A percentile compares a stretch with the other conserved stretches of the same genome.
Conservation (phyloP, 2,329 filamentous ascomycete species). For the Fusarium duplospermum region DNA sequence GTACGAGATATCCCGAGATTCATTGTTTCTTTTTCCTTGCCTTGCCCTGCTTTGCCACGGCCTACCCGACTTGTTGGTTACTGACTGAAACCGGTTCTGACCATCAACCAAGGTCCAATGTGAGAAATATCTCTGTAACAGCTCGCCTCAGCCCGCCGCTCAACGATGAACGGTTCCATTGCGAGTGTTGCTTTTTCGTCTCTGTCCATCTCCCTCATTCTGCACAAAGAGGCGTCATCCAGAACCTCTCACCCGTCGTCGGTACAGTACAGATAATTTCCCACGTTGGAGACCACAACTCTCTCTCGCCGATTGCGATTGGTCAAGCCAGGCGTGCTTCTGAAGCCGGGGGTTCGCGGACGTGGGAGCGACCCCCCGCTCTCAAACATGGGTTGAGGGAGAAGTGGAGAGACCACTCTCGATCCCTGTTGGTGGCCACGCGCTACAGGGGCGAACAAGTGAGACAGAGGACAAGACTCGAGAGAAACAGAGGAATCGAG, state of each 20-base stretch:
- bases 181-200: slow-evolving; percentile 23
- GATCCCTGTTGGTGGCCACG: slow-evolving; percentile 18
- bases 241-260: slow-evolving; percentile 17
- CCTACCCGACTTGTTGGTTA: neutral
- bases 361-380: slow-evolving; percentile 19
- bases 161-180: neutral
- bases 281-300: slow-evolving; percentile 34
- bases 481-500: slow-evolving; percentile 7
- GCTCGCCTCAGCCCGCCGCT: neutral
- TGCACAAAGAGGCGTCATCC: neutral
- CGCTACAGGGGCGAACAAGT: slow-evolving; percentile 1
- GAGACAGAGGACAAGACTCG: slow-evolving; percentile 4
- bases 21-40: neutral
- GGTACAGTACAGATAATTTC: slow-evolving; percentile 43
- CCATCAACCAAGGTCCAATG: neutral
- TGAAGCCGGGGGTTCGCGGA: slow-evolving; percentile 14
- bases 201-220: neutral
- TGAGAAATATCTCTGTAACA: neutral
- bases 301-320: slow-evolving; percentile 20
- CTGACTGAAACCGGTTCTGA: neutral
- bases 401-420: neutral
- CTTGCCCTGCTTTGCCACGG: neutral
- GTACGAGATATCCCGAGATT: slow-evolving; percentile 2
- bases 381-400: neutral
- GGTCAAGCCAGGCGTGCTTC: slow-evolving; percentile 14